phyloP scores from a whole-genome alignment of 305 asterid genomes.

The Fraxinus paxiana region DNA sequence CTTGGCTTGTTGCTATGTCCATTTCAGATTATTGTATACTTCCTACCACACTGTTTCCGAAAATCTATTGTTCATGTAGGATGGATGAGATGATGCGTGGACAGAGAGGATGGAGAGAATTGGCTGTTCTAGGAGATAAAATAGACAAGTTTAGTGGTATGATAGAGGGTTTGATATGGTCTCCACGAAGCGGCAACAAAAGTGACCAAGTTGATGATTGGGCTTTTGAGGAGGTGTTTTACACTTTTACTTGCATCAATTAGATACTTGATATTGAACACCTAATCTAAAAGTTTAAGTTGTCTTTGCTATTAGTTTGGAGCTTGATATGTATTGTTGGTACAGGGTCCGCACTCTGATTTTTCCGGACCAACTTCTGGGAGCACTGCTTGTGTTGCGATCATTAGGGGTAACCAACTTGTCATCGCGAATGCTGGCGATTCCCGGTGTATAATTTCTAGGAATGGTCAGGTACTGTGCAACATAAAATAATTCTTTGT shows the following conservation, averaged over 20 bases:
- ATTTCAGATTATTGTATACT: background rate
- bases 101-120: slow-evolving; percentile 96
- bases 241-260: background rate
- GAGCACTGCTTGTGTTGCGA: slow-evolving; percentile 88
- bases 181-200: slow-evolving; percentile 67
- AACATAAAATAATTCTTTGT: background rate
- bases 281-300: background rate
- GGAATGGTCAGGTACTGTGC: slow-evolving; percentile 81
- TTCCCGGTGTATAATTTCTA: slow-evolving; percentile 93
- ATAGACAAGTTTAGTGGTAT: slow-evolving; percentile 77
- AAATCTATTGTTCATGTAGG: slow-evolving; percentile 45
- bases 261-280: background rate
- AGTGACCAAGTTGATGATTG: slow-evolving; percentile 74
- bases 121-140: slow-evolving; percentile 86
- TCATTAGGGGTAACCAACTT: slow-evolving; percentile 71
- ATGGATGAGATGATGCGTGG: slow-evolving; percentile 99
- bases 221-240: slow-evolving; percentile 89
- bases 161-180: slow-evolving; percentile 94
- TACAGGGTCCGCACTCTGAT: slow-evolving; percentile 93
- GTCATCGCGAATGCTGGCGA: slow-evolving; percentile 95
- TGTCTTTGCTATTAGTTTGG: background rate
- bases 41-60: background rate
- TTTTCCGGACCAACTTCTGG: slow-evolving; percentile 92
- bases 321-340: slow-evolving; percentile 12
- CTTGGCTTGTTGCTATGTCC: background rate